Evolutionary conservation across 768 basidiomycete genomes (phyloP), one percentile per base, ranked within the genome.

Genomic region (Boletus pseudo-olivaceus): DNA sequence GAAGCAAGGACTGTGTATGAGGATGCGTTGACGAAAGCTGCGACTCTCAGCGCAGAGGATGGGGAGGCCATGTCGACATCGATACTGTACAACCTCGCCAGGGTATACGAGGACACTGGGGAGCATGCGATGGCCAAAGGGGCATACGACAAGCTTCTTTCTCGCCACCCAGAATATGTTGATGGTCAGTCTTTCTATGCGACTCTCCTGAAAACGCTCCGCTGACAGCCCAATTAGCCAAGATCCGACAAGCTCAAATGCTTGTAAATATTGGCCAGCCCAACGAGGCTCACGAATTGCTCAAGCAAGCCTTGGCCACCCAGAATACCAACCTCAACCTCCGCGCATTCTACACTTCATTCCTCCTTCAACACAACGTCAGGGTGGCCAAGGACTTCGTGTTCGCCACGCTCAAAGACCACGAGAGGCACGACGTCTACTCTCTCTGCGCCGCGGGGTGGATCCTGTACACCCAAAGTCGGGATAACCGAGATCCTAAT

Each of bases 161-260:
- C 82, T n/a, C 79, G 88, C 49, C 96, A 98, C 76, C 93, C 95
- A 1, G 97, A 98, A 72, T 98, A 96, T 67, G 82, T 94, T 23
- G 96, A 98, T 67, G 96, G 95, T 96, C 60, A 44, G 88, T 75
- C 33, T 49, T 47, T 35, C 32, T n/a, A 43, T 48, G 19, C 0
- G 8, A 29, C 38, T 7, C 29, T 40, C 35, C 34, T 14, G 10
- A 39, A 32, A n/a, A 39, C 38, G 7, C 5, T 17, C 6, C 14
- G 37, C 55, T 69, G 30, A 70, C 39, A 6, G 5, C 12, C 39
- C 39, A 41, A 48, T 40, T 62, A 98, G 96, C 95, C 59, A 98
- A 98, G 76, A 83, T 96, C 41, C 87, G 96, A 26, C 88, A 91
- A 58, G 91, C 95, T 0, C 82, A 88, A 17, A 86, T 98, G 80